Percentiles rank a stretch among this genome's conserved stretches.
Evolutionary conservation across 371 early-diverging fungal species (phyloP).

Genomic region (Apophysomyces variabilis): DNA sequence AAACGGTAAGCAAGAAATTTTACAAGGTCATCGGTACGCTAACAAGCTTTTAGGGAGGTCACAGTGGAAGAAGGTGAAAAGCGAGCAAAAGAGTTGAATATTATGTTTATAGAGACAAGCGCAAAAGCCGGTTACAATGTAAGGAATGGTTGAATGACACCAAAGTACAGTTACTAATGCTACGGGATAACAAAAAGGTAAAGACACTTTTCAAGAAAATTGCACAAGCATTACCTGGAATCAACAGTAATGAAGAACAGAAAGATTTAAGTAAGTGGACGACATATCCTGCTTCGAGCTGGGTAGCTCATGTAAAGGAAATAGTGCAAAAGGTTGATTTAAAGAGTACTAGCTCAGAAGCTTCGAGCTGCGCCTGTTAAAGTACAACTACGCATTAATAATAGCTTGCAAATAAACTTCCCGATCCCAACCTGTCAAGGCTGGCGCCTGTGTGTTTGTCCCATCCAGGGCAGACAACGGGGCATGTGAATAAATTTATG

Average conservation of each 20-base stretch:
- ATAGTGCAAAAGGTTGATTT: constrained; percentile 36
- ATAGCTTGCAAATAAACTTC: too few species aligned
- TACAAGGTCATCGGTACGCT: background rate
- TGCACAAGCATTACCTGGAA: constrained; percentile 93
- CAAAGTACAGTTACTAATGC: background rate
- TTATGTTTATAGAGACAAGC: constrained; percentile 96
- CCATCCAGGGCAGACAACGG: too few species aligned
- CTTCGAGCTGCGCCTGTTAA: constrained; percentile 29
- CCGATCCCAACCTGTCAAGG: too few species aligned
- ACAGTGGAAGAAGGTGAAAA: constrained; percentile 96
- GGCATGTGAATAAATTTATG: too few species aligned
- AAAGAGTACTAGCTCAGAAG: constrained; percentile 18
- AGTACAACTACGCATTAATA: background rate
- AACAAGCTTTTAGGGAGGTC: constrained; percentile 69
- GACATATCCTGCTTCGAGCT: background rate
- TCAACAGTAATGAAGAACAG: constrained; percentile 63
- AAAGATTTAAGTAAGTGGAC: constrained; percentile 41
- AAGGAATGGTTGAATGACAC: background rate
- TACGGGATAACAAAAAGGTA: constrained; percentile 39
- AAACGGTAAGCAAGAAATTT: constrained; percentile 68
- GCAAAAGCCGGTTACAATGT: constrained; percentile 97
- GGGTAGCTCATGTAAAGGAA: background rate
- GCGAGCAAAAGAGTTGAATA: constrained; percentile 91
- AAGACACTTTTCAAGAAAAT: constrained; percentile 95
- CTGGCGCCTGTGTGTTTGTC: too few species aligned